Conservation (phyloP, 179 eudicot genomes). For the Silene noctiflora region DNA sequence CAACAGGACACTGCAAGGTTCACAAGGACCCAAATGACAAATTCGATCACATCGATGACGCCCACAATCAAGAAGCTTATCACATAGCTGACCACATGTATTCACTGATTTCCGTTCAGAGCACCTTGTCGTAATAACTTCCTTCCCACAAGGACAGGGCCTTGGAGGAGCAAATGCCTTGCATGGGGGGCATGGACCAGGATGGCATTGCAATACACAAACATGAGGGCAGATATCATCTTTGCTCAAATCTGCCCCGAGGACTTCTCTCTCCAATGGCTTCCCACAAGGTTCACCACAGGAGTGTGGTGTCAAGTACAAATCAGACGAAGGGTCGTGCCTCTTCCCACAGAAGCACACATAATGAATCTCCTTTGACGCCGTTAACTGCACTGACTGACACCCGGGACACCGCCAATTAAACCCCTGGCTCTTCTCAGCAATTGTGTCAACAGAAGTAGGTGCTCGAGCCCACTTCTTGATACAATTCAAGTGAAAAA, state of each 20-base stretch:
- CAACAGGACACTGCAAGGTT: slow-evolving; percentile 55
- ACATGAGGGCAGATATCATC: slow-evolving; percentile 80
- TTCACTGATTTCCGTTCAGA: slow-evolving; percentile 64
- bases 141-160: slow-evolving; percentile 80
- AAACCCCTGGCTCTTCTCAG: slow-evolving; percentile 80
- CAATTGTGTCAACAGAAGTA: slow-evolving; percentile 65
- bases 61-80: slow-evolving; percentile 66
- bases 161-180: slow-evolving; percentile 95
- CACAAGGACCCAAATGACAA: slow-evolving; percentile 86
- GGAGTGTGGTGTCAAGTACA: slow-evolving; percentile 86
- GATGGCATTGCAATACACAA: slow-evolving; percentile 95
- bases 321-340: slow-evolving; percentile 82
- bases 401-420: slow-evolving; percentile 99
- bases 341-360: slow-evolving; percentile 94
- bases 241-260: slow-evolving; percentile 37
- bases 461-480: slow-evolving; percentile 99
- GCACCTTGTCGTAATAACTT: slow-evolving; percentile 75
- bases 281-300: slow-evolving; percentile 96
- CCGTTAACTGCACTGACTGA: slow-evolving; percentile 75
- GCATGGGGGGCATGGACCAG: slow-evolving; percentile 97
- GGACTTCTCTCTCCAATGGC: slow-evolving; percentile 64
- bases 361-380: slow-evolving; percentile 73
- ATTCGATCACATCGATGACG: slow-evolving; percentile 63
- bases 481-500: slow-evolving; percentile 75
- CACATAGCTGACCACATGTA: slow-evolving; percentile 82